Conservation (phyloP, 768 basidiomycete genomes). For the Agrocybe praecox region DNA sequence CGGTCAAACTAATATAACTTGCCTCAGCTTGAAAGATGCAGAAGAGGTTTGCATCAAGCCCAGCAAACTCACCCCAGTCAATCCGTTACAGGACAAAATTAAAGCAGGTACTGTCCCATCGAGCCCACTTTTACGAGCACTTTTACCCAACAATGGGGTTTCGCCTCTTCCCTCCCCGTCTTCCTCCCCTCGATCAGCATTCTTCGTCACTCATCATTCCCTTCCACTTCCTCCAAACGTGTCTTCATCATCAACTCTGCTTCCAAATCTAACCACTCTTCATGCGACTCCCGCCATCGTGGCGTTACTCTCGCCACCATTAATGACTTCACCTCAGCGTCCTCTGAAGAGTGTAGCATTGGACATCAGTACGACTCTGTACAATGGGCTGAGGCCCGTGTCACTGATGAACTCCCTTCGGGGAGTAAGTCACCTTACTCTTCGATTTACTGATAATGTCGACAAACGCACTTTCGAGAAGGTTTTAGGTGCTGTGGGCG, state of each 20-base stretch:
- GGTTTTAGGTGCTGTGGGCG: slow-evolving; percentile 42
- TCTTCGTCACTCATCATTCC: slow-evolving; percentile 8
- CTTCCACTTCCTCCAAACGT: slow-evolving; percentile 17
- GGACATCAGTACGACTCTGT: slow-evolving; percentile 46
- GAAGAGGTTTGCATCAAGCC: slow-evolving; percentile 21
- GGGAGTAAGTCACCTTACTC: slow-evolving; percentile 31
- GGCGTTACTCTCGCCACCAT: slow-evolving; percentile 24
- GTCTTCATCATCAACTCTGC: slow-evolving; percentile 34
- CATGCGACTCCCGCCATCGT: slow-evolving; percentile 38
- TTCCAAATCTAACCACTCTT: slow-evolving; percentile 41
- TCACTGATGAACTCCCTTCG: slow-evolving; percentile 37
- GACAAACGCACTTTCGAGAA: slow-evolving; percentile 50
- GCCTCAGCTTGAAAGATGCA: slow-evolving; percentile 42
- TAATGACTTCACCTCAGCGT: slow-evolving; percentile 15
- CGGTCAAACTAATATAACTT: slow-evolving; percentile 41
- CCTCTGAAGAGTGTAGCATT: slow-evolving; percentile 36
- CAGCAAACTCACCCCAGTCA: not conserved
- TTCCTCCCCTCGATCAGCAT: slow-evolving; percentile 19
- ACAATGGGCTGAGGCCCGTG: slow-evolving; percentile 46
- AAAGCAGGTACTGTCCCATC: slow-evolving; percentile 8
- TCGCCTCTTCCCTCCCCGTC: slow-evolving; percentile 16
- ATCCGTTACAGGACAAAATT: not conserved
- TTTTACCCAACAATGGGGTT: slow-evolving; percentile 1
- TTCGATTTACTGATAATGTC: slow-evolving; percentile 40
- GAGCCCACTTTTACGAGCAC: slow-evolving; percentile 12